These are phyloP conservation scores for Castanopsis chinensis DNA, from an alignment of 306 rosid species.

Conservation along the genomic window DNA sequence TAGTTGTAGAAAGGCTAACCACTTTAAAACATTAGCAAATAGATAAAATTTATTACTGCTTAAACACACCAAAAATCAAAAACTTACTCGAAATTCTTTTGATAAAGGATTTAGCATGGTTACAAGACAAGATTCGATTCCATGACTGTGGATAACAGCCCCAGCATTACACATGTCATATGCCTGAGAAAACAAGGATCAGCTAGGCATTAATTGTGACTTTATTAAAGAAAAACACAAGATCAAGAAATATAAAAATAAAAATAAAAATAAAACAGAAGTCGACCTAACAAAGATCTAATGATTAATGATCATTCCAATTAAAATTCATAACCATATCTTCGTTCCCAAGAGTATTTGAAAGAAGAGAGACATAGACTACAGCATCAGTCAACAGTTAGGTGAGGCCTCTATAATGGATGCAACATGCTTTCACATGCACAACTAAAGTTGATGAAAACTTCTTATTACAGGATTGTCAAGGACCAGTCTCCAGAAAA, in stretches of 20 bases:
- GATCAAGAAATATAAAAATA: not conserved
- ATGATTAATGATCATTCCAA: not conserved
- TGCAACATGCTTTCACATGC: not conserved
- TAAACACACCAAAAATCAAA: conserved; percentile 1
- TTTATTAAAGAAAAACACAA: conserved; percentile 6
- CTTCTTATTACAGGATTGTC: not conserved
- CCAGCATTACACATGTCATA: conserved; percentile 81
- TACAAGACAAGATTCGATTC: conserved; percentile 85
- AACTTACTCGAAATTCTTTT: conserved; percentile 90
- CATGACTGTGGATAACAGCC: conserved; percentile 91
- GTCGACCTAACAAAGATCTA: conserved; percentile 13
- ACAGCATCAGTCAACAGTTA: not conserved
- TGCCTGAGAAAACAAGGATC: conserved; percentile 50
- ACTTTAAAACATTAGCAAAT: conserved; percentile 1
- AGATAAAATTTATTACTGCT: not conserved
- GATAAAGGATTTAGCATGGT: conserved; percentile 85
- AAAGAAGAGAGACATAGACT: not conserved
- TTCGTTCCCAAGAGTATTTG: not conserved
- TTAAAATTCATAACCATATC: not conserved
- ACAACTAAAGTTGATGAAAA: not conserved
- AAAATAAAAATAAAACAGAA: conserved; percentile 7
- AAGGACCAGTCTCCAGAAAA: not conserved
- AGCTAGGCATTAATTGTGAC: conserved; percentile 8
- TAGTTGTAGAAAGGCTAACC: conserved; percentile 5
- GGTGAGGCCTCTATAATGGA: not conserved